Evolutionary conservation across 2,329 filamentous ascomycete species (phyloP), one percentile per base, ranked within the genome.

Genomic region (Polytolypa hystricis): DNA sequence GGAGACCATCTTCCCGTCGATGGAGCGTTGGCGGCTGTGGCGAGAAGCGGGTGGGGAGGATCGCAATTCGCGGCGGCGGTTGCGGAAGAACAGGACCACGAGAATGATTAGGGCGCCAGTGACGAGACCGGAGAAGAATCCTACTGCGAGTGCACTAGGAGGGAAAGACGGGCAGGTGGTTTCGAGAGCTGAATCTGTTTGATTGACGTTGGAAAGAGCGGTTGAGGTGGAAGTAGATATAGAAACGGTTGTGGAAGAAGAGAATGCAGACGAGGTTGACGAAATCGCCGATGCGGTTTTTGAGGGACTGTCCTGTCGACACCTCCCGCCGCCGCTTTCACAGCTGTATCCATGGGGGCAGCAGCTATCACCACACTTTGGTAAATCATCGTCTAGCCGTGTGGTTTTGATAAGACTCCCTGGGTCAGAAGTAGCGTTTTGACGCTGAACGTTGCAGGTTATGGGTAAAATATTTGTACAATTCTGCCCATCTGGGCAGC

Each of bases 71-170:
- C 41, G 42, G 17, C 47, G 43, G 34, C 54, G 52, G 33, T 61
- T 53, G 36, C 62, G 45, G 44, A 55, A 62, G 37, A 57, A 52
- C 25, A 57, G 47, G 38, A 77, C 53, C 56, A 67, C 45, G 69
- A 74, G 23, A 72, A 72, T 50, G 60, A 66, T 23, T 64, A 79
- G 31, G 58, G 58, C 55, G 5, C 65, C 65, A 18, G 59, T 52
- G n/a, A 65, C 35, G 11, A 62, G 47, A 4, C 65, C 65, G 3
- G 65, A 60, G 45, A 67, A 65, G 48, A 69, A 65, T 12, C 65
- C 65, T 6, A 59, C 63, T 20, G 58, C 39, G 18, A 68, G 47
- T 18, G 64, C 65, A 25, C 48, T 53, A 15, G 47, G 53, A 12
- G 66, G 62, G 41, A 64, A 67, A 4, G 54, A 47, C 17, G 58